Base-by-base conservation (phyloP, 176 grass and related monocot genomes). In the Stipa capillata region DNA sequence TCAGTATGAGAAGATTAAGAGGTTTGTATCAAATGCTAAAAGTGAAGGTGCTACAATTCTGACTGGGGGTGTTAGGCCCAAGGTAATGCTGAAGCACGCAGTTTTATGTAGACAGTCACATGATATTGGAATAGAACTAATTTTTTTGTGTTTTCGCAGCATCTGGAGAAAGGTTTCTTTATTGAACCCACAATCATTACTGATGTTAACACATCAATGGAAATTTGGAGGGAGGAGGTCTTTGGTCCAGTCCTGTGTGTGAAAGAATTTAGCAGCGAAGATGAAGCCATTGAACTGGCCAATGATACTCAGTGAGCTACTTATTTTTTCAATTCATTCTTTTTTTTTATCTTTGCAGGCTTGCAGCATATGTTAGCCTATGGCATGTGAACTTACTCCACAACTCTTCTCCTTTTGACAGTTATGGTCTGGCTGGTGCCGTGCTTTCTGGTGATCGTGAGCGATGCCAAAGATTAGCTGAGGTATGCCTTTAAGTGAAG, bases 181-280 rank as follows among this genome's bases (percentile, higher is more conserved):
- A 87, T 99, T 81, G 96, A 99, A 73, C 96, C 92, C 45, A 81
- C 88, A 57, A 95, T 99, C 60, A 87, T 99, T 85, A 87, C 90
- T 43, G 87, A 99, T 66, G 72, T 95, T 24, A 89, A 90, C 44
- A 93, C 96, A 32, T 93, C 96, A 18, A 99, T 99, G 96, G 86
- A 99, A 95, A 95, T 99, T 78, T 99, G 96, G 96, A 93, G 88
- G 83, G 96, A 99, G 81, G 96, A 99, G 81, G 82, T 95, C 27
- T 70, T 97, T 81, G 96, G 96, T 50, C 92, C 96, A 62, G 92
- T 99, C 73, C 50, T 99, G 11, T 99, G 96, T 79, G 88, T 95
- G 34, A 93, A 93, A 70, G 84, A 79, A 77, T 99, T 97, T 83
- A 88, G 82, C 73, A 91, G 75, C 11, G 94, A 97, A 84, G 94